Conservation (phyloP, 805 yeast species). For the Candida xyloterini region DNA sequence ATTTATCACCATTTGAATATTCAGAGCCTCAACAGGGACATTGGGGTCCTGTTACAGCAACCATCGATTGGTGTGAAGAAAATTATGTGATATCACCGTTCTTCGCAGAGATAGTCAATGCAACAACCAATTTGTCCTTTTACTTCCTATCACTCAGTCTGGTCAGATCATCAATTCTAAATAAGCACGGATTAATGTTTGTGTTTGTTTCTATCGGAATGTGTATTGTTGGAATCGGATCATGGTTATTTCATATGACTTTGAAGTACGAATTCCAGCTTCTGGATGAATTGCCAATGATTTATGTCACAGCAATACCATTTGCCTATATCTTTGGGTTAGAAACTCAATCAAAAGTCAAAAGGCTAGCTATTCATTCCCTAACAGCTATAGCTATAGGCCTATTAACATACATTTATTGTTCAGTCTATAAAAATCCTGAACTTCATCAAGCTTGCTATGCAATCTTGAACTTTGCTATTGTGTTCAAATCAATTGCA, state of each 20-base stretch:
- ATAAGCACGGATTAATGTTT: constrained; percentile 67
- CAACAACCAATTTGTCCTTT: constrained; percentile 70
- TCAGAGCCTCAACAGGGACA: constrained; percentile 42
- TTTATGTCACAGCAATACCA: constrained; percentile 91
- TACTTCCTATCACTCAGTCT: constrained; percentile 35
- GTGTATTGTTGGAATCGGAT: constrained; percentile 82
- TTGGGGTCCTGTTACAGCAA: constrained; percentile 81
- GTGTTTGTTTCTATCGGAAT: constrained; percentile 70
- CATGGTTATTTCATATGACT: constrained; percentile 96
- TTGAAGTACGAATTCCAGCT: constrained; percentile 80
- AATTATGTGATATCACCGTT: constrained; percentile 84
- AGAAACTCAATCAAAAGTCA: constrained; percentile 12
- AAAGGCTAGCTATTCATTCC: constrained; percentile 14
- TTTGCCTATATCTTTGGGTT: constrained; percentile 39
- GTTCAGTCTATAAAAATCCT: constrained; percentile 59
- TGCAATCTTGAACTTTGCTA: constrained; percentile 64
- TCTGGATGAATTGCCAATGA: constrained; percentile 93
- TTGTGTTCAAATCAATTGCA: constrained; percentile 53
- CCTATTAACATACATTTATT: constrained; percentile 44
- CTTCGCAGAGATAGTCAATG: constrained; percentile 85
- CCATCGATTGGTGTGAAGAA: constrained; percentile 98
- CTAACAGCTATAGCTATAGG: constrained; percentile 15
- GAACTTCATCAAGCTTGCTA: constrained; percentile 83
- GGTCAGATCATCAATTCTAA: constrained; percentile 51
- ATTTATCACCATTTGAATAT: constrained; percentile 16